These are phyloP conservation scores for Leersia perrieri DNA, from an alignment of 176 grass and related monocot genomes.

Conservation along the genomic window DNA sequence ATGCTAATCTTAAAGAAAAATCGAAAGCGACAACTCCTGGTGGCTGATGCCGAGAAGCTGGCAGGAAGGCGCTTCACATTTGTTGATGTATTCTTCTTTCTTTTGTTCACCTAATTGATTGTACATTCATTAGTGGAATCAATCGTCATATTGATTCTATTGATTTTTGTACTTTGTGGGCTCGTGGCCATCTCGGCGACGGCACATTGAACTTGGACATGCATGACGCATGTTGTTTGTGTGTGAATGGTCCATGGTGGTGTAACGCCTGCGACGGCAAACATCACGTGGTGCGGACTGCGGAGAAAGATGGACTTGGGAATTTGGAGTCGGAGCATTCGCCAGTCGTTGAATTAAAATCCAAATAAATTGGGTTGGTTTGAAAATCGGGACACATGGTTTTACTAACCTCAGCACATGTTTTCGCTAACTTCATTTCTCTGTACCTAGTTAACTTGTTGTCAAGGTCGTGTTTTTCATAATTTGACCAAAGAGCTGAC, in stretches of 20 bases:
- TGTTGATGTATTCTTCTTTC: not conserved
- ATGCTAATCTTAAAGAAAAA: not conserved
- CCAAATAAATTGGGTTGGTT: not conserved
- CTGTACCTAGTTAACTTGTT: not conserved
- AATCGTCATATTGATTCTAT: not conserved
- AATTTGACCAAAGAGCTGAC: not conserved
- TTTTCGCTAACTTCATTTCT: not conserved
- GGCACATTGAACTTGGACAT: not conserved
- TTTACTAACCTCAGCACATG: not conserved
- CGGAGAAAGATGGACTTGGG: not conserved
- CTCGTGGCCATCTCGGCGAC: not conserved
- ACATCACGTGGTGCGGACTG: constrained; percentile 9
- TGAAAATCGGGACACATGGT: not conserved
- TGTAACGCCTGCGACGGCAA: not conserved
- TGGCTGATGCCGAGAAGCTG: not conserved
- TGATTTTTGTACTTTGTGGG: not conserved
- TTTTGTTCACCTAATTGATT: not conserved
- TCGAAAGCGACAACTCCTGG: not conserved
- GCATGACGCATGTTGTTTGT: not conserved
- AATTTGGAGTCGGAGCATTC: not conserved
- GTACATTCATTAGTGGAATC: not conserved
- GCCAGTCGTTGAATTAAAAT: not conserved
- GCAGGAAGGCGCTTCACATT: not conserved
- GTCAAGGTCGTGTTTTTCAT: not conserved
- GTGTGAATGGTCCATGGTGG: not conserved